Conservation (phyloP, 176 grass and related monocot genomes). For the Avena insularis region DNA sequence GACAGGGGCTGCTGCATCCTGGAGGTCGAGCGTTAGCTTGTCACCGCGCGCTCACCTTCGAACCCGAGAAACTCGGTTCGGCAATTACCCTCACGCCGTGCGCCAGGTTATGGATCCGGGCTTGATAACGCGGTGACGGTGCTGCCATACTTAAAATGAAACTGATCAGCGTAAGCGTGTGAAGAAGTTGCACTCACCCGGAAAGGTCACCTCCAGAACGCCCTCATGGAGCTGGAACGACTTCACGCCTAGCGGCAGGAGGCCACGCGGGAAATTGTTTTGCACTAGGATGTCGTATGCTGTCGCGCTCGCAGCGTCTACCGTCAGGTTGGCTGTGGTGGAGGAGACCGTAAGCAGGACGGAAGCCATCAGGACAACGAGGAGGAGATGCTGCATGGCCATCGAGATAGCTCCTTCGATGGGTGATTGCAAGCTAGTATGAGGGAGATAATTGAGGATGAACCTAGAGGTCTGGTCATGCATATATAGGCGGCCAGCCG, state of each 20-base stretch:
- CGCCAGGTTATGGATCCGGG: slow-evolving; percentile 1
- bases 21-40: not conserved
- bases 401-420: not conserved
- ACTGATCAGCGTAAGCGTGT: not conserved
- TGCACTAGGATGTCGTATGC: not conserved
- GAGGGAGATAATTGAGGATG: not conserved
- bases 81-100: not conserved
- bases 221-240: not conserved
- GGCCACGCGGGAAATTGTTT: slow-evolving; percentile 17
- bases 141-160: not conserved
- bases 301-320: not conserved
- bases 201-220: not conserved
- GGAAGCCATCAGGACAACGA: not conserved
- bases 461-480: not conserved
- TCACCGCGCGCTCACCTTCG: not conserved
- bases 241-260: slow-evolving; percentile 6
- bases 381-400: not conserved
- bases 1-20: not conserved
- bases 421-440: not conserved
- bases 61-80: not conserved
- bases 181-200: not conserved
- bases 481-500: not conserved
- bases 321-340: not conserved
- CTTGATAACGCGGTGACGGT: not conserved
- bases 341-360: not conserved